Evolutionary conservation across 345 rosid species (phyloP).

Genomic region (Cardamine occulta): DNA sequence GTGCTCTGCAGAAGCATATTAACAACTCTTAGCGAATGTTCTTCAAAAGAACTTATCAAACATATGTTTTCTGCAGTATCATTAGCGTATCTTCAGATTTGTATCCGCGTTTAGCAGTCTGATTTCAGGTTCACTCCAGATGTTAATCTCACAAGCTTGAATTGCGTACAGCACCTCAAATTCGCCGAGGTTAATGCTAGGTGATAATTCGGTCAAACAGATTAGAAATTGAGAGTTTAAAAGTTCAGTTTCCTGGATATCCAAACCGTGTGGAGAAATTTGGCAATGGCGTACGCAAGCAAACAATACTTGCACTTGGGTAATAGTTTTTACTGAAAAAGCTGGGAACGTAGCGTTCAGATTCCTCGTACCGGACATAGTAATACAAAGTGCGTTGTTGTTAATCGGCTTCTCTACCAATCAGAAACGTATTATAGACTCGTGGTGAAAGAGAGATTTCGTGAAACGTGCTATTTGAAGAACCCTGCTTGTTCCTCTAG

Average conservation of each 20-base stretch:
- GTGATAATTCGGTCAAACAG: not conserved
- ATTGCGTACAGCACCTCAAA: conserved; percentile 9
- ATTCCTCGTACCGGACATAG: not conserved
- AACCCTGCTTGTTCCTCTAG: not conserved
- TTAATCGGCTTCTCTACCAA: not conserved
- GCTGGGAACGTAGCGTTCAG: not conserved
- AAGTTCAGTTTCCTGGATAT: conserved; percentile 1
- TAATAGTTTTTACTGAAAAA: not conserved
- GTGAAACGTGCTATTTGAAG: not conserved
- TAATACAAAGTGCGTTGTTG: not conserved
- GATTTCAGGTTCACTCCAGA: conserved; percentile 17
- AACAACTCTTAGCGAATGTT: not conserved
- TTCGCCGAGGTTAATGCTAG: not conserved
- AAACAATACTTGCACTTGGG: not conserved
- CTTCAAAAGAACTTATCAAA: conserved; percentile 10
- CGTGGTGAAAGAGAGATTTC: not conserved
- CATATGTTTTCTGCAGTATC: not conserved
- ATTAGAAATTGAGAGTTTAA: not conserved
- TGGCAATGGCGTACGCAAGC: not conserved
- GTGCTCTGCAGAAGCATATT: not conserved
- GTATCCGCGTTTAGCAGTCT: conserved; percentile 7
- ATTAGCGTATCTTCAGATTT: not conserved
- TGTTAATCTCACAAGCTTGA: conserved; percentile 14
- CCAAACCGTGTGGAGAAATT: not conserved
- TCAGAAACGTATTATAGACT: not conserved